Conservation (phyloP, 2,329 filamentous ascomycete species). For the Pseudogymnoascus sp. region DNA sequence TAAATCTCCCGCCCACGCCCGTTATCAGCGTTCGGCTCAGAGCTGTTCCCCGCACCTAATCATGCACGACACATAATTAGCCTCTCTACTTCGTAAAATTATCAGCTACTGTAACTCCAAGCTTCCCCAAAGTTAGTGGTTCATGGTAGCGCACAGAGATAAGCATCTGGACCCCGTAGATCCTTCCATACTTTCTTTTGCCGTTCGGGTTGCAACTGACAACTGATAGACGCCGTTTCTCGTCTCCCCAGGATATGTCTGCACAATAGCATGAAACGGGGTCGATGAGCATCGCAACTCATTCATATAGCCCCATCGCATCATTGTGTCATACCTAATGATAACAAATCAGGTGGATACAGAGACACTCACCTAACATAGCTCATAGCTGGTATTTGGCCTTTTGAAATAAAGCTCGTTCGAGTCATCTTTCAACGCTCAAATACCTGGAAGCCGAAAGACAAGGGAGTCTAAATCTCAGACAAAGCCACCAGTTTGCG, state of each 20-base stretch:
- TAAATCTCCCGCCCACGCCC: not conserved
- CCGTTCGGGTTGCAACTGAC: not conserved
- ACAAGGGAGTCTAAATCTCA: not conserved
- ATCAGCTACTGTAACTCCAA: slow-evolving; percentile 1
- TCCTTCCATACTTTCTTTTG: slow-evolving; percentile 2
- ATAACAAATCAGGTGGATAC: not conserved
- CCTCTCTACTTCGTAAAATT: slow-evolving; percentile 6
- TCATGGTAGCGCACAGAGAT: not conserved
- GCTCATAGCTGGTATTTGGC: not conserved
- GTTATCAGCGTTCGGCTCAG: not conserved
- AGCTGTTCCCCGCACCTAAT: not conserved
- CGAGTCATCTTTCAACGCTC: not conserved
- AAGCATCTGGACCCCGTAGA: slow-evolving; percentile 8
- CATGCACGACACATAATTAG: slow-evolving; percentile 3
- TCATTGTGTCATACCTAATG: not conserved
- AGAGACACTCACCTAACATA: not conserved
- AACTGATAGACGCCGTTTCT: not conserved
- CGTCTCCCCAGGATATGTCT: not conserved
- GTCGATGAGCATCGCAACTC: not conserved
- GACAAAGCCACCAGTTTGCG: not conserved
- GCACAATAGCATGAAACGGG: slow-evolving; percentile 1
- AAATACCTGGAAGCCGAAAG: not conserved
- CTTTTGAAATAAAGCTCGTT: not conserved
- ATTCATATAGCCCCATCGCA: not conserved
- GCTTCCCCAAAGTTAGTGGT: not conserved